Base-by-base conservation (phyloP, 2,329 filamentous ascomycete species). In the Fusarium pseudocircinatum region DNA sequence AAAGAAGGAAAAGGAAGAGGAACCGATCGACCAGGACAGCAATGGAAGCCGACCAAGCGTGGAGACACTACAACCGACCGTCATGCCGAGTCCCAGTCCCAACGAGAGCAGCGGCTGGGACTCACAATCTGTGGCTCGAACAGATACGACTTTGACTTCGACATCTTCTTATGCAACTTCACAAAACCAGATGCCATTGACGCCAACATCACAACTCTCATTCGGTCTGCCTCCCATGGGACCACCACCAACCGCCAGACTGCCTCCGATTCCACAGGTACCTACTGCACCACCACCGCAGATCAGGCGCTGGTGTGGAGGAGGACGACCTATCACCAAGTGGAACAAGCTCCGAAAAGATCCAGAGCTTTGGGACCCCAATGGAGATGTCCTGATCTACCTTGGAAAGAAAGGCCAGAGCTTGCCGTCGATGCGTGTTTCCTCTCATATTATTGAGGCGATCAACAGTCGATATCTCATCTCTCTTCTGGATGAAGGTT, bases 311-410 rank as follows among this genome's bases (percentile, higher is more conserved):
- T 90, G 87, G 87, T 81, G 86, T 18, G 88, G 88, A 0, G 82
- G 80, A 7, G 87, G 87, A 2, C 80, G 84, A 20, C 83, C 85
- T 0, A 83, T 85, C 1, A 84, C 87, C 57, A 81, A 84, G 36
- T 90, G 88, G 88, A 89, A 88, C 73, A 89, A 89, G 75, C 81
- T 90, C 6, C 83, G 86, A 15, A 89, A 89, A 76, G 89, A 91
- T 54, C 87, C 88, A 4, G 89, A 90, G 72, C 79, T 91, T 6
- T 91, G 89, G 89, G 87, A 90, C 73, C 85, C 86, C 1, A 88
- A 89, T 63, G 89, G 89, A 28, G 89, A 91, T 67, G 89, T 90
- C 20, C 80, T 91, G 15, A 83, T 91, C 4, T 91, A 86, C 76
- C 84, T 90, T 11, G 84, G 86, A 1, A 83, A 85, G 30, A 84